Evolutionary conservation across 2,329 filamentous ascomycete species (phyloP).

Genomic region (Aspergillus niger): DNA sequence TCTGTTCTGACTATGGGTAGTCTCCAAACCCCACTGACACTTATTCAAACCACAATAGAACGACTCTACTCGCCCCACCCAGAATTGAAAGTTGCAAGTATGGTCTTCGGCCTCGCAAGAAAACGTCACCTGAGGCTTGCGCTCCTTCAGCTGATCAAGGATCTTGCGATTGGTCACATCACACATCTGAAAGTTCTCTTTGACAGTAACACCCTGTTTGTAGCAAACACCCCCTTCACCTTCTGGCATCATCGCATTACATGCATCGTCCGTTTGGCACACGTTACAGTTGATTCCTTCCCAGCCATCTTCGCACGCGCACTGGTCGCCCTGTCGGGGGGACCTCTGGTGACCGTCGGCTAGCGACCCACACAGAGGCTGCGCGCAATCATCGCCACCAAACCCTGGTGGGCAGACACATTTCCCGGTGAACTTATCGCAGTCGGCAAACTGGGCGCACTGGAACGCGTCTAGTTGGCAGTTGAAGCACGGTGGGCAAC

Average conservation of each 20-base stretch:
- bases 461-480: slow-evolving; percentile 90
- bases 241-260: slow-evolving; percentile 83
- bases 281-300: slow-evolving; percentile 97
- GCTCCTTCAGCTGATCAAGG: slow-evolving; percentile 76
- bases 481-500: slow-evolving; percentile 74
- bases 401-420: slow-evolving; percentile 91
- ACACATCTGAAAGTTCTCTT: slow-evolving; percentile 96
- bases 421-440: slow-evolving; percentile 87
- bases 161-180: slow-evolving; percentile 97
- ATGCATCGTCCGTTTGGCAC: slow-evolving; percentile 79
- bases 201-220: slow-evolving; percentile 83
- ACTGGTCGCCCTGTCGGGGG: slow-evolving; percentile 69
- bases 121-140: slow-evolving; percentile 92
- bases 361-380: slow-evolving; percentile 88
- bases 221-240: slow-evolving; percentile 86
- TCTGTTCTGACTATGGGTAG: slow-evolving; percentile 70
- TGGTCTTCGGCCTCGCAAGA: slow-evolving; percentile 74
- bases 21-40: slow-evolving; percentile 72
- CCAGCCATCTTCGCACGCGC: slow-evolving; percentile 92
- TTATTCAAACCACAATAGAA: slow-evolving; percentile 91
- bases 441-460: slow-evolving; percentile 86
- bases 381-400: slow-evolving; percentile 88
- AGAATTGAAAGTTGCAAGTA: slow-evolving; percentile 96
- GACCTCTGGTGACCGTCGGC: slow-evolving; percentile 77
- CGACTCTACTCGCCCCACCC: slow-evolving; percentile 90